These are phyloP conservation scores for Candida germanica DNA, from an alignment of 805 yeast genomes.

Conservation along the genomic window DNA sequence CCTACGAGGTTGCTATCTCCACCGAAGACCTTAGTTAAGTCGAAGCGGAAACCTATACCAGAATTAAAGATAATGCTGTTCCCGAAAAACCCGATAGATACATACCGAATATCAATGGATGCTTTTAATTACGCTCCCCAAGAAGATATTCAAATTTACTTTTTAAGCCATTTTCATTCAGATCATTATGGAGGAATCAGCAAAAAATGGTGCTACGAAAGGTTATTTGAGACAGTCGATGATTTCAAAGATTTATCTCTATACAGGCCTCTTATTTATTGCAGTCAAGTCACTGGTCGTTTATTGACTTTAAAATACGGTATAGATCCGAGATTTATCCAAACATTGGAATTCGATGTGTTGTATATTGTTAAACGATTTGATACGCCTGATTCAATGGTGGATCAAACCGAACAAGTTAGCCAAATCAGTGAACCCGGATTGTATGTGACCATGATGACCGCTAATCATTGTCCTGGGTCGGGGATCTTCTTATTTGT, in stretches of 20 bases:
- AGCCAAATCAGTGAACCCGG: conserved; percentile 22
- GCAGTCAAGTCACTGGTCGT: conserved; percentile 66
- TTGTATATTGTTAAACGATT: conserved; percentile 27
- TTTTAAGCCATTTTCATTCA: conserved; percentile 82
- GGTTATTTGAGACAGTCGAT: conserved; percentile 28
- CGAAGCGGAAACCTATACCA: conserved; percentile 43
- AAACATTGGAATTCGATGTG: conserved; percentile 38
- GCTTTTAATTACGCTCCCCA: conserved; percentile 56
- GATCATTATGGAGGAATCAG: conserved; percentile 91
- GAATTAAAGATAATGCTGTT: conserved; percentile 51
- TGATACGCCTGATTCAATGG: conserved; percentile 3
- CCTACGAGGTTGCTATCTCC: conserved; percentile 13
- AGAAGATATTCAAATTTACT: conserved; percentile 48
- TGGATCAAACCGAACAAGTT: conserved; percentile 8
- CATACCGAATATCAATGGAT: conserved; percentile 55
- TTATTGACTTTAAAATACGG: conserved; percentile 54
- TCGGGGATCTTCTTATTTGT: conserved; percentile 78
- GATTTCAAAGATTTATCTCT: conserved; percentile 22
- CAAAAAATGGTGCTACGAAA: conserved; percentile 62
- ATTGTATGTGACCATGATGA: conserved; percentile 56
- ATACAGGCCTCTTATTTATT: conserved; percentile 60
- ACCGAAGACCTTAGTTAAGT: conserved; percentile 14
- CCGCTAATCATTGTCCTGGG: conserved; percentile 98
- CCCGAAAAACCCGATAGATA: conserved; percentile 14
- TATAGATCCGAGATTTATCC: conserved; percentile 48